Evolutionary conservation across 2,329 filamentous ascomycete genomes (phyloP), one percentile per base, ranked within the genome.

Genomic region (Colletotrichum tofieldiae): DNA sequence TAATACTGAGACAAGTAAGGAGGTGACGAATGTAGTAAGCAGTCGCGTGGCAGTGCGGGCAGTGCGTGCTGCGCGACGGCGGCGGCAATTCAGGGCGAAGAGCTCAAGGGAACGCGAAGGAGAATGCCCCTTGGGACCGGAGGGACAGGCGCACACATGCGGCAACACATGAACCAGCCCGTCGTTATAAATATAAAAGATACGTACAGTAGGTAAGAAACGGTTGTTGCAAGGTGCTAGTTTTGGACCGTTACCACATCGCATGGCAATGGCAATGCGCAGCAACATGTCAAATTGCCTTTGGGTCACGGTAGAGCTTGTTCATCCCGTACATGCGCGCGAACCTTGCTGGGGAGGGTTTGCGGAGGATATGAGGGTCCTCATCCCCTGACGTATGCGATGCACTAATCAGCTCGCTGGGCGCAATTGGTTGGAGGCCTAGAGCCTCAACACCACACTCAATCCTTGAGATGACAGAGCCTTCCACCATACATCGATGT

Each of bases 21-120:
- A 51, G 47, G n/a, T 47, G 54, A 64, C 69, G 12, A 64, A 69
- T 32, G 45, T 39, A 55, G 69, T 60, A 72, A 69, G 65, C 52
- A 64, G 69, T 72, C 69, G 69, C 69, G 69, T 69, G 65, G 69
- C 64, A 62, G 62, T 66, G 67, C 63, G 37, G 45, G 29, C n/a
- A 55, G 58, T 45, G 49, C 61, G 58, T 45, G 49, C 61, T 54
- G 41, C 29, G 37, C 56, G 49, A 45, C 23, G 55, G 16, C 45
- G 41, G 45, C 23, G 49, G 58, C 59, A 62, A 23, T 45, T 54
- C 26, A 52, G 47, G 60, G 60, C 47, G 47, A 29, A 39, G n/a
- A 60, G 41, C 39, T 9, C 35, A 37, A 37, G 35, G 35, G 35
- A 37, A 37, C 35, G 11, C 35, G n/a, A 20, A 16, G 29, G 20